Percentiles rank a stretch among this genome's conserved stretches.
Evolutionary conservation across 139 green algal species (phyloP).

Genomic region (Haematococcus lacustris): DNA sequence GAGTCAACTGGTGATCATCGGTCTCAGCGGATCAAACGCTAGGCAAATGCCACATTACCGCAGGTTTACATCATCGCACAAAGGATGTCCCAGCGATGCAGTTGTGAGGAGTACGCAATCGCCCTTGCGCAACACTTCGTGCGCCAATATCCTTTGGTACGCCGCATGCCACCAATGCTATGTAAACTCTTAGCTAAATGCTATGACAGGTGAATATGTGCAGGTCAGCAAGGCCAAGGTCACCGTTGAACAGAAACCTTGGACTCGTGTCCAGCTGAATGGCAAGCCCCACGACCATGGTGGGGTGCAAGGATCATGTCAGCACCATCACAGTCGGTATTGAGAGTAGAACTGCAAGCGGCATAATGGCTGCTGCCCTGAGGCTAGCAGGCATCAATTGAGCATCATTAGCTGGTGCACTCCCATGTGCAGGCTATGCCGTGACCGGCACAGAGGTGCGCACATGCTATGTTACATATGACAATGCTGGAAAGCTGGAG

Average conservation of each 20-base stretch:
- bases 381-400: no score
- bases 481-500: slow-evolving; percentile 46
- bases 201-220: no score
- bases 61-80: slow-evolving; percentile 83
- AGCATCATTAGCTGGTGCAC: no score
- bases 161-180: no score
- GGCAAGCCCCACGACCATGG: slow-evolving; percentile 74
- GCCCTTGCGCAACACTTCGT: slow-evolving; percentile 82
- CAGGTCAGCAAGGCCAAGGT: slow-evolving; percentile 80
- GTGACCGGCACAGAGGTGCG: slow-evolving; percentile 50
- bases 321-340: no score
- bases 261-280: slow-evolving; percentile 52
- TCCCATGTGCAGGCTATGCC: slow-evolving; percentile 52
- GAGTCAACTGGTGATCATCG: no score
- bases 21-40: no score
- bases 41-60: no score
- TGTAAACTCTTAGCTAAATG: no score
- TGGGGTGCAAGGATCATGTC: no score
- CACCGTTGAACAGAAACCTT: slow-evolving; percentile 77
- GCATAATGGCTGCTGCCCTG: no score
- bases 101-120: slow-evolving; percentile 80
- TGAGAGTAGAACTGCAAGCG: no score
- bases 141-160: slow-evolving; percentile 61
- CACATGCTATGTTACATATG: slow-evolving; percentile 51
- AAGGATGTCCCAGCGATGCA: slow-evolving; percentile 48